Percentiles rank a stretch among this genome's conserved stretches.
These are phyloP conservation scores for Chrysanthemum lavandulifolium DNA, from an alignment of 129 eudicot genomes.

Conservation along the genomic window DNA sequence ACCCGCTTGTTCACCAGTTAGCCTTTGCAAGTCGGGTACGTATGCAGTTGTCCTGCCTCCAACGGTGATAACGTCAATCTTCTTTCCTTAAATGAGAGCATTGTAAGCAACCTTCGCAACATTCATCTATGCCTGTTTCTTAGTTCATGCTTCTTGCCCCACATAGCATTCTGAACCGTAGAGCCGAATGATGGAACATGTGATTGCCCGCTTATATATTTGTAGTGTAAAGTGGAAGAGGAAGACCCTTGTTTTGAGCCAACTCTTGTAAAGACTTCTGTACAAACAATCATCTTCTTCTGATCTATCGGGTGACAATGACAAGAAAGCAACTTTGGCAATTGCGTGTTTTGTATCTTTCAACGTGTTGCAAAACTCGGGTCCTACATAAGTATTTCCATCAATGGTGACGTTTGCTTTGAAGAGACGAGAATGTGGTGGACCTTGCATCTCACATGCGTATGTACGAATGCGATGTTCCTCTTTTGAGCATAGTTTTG, in stretches of 20 bases:
- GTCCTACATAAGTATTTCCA: conserved; percentile 48
- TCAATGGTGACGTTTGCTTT: conserved; percentile 62
- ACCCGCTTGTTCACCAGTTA: conserved; percentile 56
- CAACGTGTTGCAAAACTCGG: conserved; percentile 42
- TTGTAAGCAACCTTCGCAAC: conserved; percentile 80
- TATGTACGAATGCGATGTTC: conserved; percentile 57
- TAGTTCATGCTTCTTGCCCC: conserved; percentile 66
- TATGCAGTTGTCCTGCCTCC: conserved; percentile 98
- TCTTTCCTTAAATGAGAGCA: conserved; percentile 51
- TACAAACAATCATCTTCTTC: conserved; percentile 66
- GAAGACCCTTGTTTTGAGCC: conserved; percentile 52
- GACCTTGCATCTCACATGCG: conserved; percentile 58
- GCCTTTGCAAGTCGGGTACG: conserved; percentile 87
- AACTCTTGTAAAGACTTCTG: conserved; percentile 76
- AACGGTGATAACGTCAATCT: conserved; percentile 74
- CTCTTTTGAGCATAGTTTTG: conserved; percentile 72
- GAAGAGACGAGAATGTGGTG: conserved; percentile 66
- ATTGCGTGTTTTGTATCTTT: conserved; percentile 87
- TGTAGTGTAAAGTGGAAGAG: conserved; percentile 47
- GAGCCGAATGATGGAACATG: too few species aligned
- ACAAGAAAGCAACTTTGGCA: conserved; percentile 66
- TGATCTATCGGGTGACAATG: conserved; percentile 42
- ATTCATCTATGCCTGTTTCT: conserved; percentile 76
- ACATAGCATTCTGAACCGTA: conserved; percentile 20
- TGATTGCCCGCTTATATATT: background rate